These are phyloP conservation scores for Astragalus membranaceus DNA, from an alignment of 306 rosid species.

Conservation along the genomic window DNA sequence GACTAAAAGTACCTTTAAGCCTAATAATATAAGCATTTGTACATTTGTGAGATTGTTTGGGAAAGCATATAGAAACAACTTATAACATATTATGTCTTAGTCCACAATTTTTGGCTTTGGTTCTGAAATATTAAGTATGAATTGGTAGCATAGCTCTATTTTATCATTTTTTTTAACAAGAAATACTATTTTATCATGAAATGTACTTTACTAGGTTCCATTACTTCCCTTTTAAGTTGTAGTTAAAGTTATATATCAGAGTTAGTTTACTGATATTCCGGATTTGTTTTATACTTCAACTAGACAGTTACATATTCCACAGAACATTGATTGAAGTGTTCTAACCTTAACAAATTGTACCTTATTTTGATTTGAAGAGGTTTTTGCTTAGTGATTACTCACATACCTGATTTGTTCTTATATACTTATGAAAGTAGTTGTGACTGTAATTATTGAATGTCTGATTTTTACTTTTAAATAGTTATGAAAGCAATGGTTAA, in stretches of 20 bases:
- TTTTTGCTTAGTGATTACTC: conserved; percentile 2
- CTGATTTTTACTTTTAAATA: neutral
- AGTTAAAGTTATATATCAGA: neutral
- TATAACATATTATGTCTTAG: too few relatives aligned
- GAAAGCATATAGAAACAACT: too few relatives aligned
- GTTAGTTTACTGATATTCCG: neutral
- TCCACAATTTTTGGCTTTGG: too few relatives aligned
- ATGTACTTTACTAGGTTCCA: neutral
- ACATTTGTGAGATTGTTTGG: too few relatives aligned
- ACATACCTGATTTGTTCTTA: neutral
- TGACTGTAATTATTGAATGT: neutral
- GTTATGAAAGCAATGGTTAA: neutral
- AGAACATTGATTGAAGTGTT: too few relatives aligned
- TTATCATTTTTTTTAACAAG: neutral
- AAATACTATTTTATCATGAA: neutral
- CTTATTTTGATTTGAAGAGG: too few relatives aligned
- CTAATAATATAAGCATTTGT: too few relatives aligned
- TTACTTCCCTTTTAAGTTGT: neutral
- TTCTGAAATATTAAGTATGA: too few relatives aligned
- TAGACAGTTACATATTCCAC: too few relatives aligned
- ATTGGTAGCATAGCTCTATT: neutral
- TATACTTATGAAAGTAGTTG: neutral
- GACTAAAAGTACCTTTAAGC: too few relatives aligned
- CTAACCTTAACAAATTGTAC: neutral
- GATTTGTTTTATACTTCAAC: too few relatives aligned